These are phyloP conservation scores for Yamadazyma epiphylla DNA, from an alignment of 1,139 yeast genomes.

Conservation along the genomic window DNA sequence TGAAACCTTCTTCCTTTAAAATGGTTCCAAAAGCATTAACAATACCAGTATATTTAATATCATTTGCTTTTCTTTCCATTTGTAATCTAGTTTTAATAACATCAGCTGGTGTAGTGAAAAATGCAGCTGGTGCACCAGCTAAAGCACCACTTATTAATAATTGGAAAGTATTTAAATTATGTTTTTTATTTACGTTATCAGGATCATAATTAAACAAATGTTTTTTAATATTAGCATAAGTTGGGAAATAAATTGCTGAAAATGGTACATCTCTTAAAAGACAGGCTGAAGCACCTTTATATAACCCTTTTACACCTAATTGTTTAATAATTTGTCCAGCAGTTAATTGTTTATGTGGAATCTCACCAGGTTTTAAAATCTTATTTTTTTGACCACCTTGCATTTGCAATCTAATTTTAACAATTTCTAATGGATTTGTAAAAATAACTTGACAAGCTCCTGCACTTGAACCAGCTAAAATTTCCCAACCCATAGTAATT, in stretches of 20 bases:
- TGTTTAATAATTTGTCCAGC: slow-evolving; percentile 76
- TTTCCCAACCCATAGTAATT: slow-evolving; percentile 69
- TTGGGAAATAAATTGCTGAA: slow-evolving; percentile 95
- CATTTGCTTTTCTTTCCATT: slow-evolving; percentile 76
- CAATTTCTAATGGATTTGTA: slow-evolving; percentile 95
- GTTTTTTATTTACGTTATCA: slow-evolving; percentile 41
- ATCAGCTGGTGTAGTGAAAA: slow-evolving; percentile 92
- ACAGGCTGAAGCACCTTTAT: slow-evolving; percentile 92
- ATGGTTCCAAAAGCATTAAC: slow-evolving; percentile 74
- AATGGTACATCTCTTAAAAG: slow-evolving; percentile 93
- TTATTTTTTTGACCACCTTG: slow-evolving; percentile 68
- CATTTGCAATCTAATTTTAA: slow-evolving; percentile 90
- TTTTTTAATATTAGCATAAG: slow-evolving; percentile 89
- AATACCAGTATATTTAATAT: slow-evolving; percentile 72
- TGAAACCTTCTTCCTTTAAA: slow-evolving; percentile 66
- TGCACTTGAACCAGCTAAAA: slow-evolving; percentile 87
- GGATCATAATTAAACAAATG: slow-evolving; percentile 85
- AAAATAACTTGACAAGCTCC: slow-evolving; percentile 97
- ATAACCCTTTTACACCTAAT: slow-evolving; percentile 80
- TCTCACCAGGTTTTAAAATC: slow-evolving; percentile 36
- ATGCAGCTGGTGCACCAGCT: slow-evolving; percentile 98
- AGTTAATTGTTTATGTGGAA: slow-evolving; percentile 45
- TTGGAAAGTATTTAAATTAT: slow-evolving; percentile 71
- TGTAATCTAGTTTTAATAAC: slow-evolving; percentile 95
- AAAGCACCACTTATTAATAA: slow-evolving; percentile 84